phyloP scores from a whole-genome alignment of 2,329 filamentous ascomycete genomes.

The Curvularia spicifera region DNA sequence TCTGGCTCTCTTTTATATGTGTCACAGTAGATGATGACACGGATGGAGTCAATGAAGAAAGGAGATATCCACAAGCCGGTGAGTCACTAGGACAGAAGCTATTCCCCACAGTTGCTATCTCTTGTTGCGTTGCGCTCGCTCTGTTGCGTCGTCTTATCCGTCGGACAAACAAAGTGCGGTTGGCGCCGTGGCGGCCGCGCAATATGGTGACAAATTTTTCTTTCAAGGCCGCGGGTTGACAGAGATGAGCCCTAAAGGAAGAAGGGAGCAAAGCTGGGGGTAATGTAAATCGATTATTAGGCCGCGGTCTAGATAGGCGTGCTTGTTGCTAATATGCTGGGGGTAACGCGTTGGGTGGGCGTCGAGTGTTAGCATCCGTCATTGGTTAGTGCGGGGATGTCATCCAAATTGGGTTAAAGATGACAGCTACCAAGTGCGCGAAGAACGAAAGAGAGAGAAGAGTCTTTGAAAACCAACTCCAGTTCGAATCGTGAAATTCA shows the following conservation, averaged over 20 bases:
- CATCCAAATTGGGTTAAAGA: conserved; percentile 1
- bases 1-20: not conserved
- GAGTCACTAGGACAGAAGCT: not conserved
- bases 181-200: conserved; percentile 11
- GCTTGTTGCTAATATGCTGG: conserved; percentile 13
- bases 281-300: not conserved
- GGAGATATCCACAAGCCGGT: not conserved
- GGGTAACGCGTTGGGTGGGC: conserved; percentile 13
- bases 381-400: conserved; percentile 8
- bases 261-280: not conserved
- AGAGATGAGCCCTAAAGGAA: no score
- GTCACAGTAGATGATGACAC: not conserved
- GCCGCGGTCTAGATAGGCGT: not conserved
- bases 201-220: not conserved
- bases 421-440: not conserved
- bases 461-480: not conserved
- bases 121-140: not conserved
- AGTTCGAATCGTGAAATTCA: not conserved
- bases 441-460: not conserved
- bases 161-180: conserved; percentile 14
- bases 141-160: not conserved
- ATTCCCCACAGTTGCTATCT: not conserved
- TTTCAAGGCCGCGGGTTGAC: conserved; percentile 13
- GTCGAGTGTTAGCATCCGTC: conserved; percentile 1
- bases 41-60: not conserved